Conservation (phyloP, 192 early-diverging fungal genomes). For the Coemansia sp. region DNA sequence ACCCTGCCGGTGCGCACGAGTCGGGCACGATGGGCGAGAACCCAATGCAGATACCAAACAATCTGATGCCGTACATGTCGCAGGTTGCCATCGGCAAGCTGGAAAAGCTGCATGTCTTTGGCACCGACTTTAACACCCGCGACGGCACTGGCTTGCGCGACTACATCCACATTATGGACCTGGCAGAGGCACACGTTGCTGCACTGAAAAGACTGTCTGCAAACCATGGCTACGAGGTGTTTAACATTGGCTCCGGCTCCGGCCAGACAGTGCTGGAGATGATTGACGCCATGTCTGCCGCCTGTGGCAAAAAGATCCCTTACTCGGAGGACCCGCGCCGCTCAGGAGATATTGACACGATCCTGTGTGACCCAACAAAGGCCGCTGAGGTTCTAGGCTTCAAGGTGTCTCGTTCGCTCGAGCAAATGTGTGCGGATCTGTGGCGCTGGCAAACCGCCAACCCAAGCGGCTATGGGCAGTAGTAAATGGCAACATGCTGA, state of each 20-base stretch:
- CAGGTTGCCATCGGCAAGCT: constrained; percentile 83
- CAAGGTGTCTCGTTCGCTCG: constrained; percentile 54
- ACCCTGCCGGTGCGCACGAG: constrained; percentile 89
- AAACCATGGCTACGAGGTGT: constrained; percentile 61
- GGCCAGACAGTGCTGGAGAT: constrained; percentile 92
- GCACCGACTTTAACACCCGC: constrained; percentile 83
- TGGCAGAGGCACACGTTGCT: constrained; percentile 82
- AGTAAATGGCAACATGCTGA: too few species aligned
- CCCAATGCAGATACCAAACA: constrained; percentile 77
- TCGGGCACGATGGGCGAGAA: constrained; percentile 91
- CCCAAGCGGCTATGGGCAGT: constrained; percentile 55
- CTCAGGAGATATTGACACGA: constrained; percentile 77
- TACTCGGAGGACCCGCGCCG: constrained; percentile 64
- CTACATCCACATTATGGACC: constrained; percentile 93
- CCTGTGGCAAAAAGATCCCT: constrained; percentile 75
- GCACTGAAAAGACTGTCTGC: constrained; percentile 69
- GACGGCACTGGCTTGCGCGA: constrained; percentile 93
- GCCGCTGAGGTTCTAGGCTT: constrained; percentile 63
- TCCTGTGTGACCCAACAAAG: constrained; percentile 72
- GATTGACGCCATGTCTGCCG: constrained; percentile 74
- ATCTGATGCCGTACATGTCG: constrained; percentile 86
- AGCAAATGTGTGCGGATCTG: constrained; percentile 64
- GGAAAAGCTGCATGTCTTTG: constrained; percentile 82
- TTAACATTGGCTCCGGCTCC: constrained; percentile 88
- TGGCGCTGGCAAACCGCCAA: constrained; percentile 72